Evolutionary conservation across 2,329 filamentous ascomycete genomes (phyloP), one percentile per base, ranked within the genome.

Genomic region (Clathrospora elynae): DNA sequence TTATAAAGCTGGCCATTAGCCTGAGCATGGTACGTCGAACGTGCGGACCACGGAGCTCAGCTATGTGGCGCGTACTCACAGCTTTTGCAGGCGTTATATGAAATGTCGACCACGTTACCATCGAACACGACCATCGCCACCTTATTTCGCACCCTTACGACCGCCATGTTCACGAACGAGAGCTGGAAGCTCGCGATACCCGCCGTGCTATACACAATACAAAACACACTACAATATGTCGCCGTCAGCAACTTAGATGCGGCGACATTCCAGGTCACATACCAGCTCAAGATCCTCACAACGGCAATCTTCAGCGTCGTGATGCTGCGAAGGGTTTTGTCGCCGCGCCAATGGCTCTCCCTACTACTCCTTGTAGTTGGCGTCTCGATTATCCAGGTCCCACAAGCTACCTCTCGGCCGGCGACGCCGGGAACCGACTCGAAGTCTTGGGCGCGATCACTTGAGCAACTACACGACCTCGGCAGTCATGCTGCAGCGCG

Each of bases 111-210:
- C 58, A 87, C 82, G 6, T 78, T 90, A 6, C 86, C 90, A 5
- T 83, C 90, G 6, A 87, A 88, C 20, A 88, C 88, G 14, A 87
- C 90, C 2, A 86, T 86, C 13, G 89, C 88, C 0, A 83, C 88
- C 1, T 78, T 96, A 12, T 88, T 95, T 64, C 81, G 85, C 60
- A 86, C 90, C 62, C 82, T 97, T 16, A 87, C 85, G 62, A 84
- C 82, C 58, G 83, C 85, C 19, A 87, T 96, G 11, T 95, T 97
- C 66, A 86, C 87, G 0, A 86, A 87, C 7, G 93, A 97, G 66
- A 90, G 90, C 56, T 97, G 92, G 92, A 96, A 96, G 71, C 75
- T 99, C 52, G 90, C 89, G 6, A 84, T 97, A 28, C 93, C 92
- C 0, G 93, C 92, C 3, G 79, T 84, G 4, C 77, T 97, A 2